These are phyloP conservation scores for Casaregolazyma suthepensis DNA, from an alignment of 1,139 yeast species.

Conservation along the genomic window DNA sequence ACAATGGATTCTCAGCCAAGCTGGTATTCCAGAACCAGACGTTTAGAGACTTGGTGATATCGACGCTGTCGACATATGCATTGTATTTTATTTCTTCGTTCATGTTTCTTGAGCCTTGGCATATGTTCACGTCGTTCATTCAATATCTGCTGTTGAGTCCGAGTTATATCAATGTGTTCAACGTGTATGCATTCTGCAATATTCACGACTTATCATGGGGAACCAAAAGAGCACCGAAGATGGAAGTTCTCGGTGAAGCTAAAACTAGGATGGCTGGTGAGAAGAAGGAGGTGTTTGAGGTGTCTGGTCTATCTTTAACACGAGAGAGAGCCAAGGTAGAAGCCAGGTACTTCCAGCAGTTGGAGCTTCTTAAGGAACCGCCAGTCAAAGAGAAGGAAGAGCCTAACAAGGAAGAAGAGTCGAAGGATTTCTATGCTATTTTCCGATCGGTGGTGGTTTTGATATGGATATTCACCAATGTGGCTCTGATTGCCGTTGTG, in stretches of 20 bases:
- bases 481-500: conserved; percentile 59
- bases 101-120: conserved; percentile 71
- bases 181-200: conserved; percentile 79
- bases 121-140: conserved; percentile 64
- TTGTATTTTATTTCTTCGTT: conserved; percentile 74
- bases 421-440: conserved; percentile 64
- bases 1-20: conserved; percentile 40
- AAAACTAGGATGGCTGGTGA: conserved; percentile 49
- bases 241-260: conserved; percentile 67
- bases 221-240: conserved; percentile 85
- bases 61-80: conserved; percentile 77
- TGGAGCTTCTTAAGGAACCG: conserved; percentile 25
- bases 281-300: conserved; percentile 50
- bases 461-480: conserved; percentile 69
- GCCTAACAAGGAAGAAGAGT: conserved; percentile 19
- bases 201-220: conserved; percentile 98
- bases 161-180: conserved; percentile 68
- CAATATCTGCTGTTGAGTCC: conserved; percentile 72
- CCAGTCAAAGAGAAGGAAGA: conserved; percentile 24
- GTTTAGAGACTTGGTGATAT: conserved; percentile 81
- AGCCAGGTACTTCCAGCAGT: conserved; percentile 44
- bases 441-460: conserved; percentile 75
- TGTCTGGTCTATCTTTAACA: conserved; percentile 58
- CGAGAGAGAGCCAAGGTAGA: conserved; percentile 59
- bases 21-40: conserved; percentile 55